Evolutionary conservation across 192 early-diverging fungal genomes (phyloP), one percentile per base, ranked within the genome.

Genomic region (Linnemannia exigua): DNA sequence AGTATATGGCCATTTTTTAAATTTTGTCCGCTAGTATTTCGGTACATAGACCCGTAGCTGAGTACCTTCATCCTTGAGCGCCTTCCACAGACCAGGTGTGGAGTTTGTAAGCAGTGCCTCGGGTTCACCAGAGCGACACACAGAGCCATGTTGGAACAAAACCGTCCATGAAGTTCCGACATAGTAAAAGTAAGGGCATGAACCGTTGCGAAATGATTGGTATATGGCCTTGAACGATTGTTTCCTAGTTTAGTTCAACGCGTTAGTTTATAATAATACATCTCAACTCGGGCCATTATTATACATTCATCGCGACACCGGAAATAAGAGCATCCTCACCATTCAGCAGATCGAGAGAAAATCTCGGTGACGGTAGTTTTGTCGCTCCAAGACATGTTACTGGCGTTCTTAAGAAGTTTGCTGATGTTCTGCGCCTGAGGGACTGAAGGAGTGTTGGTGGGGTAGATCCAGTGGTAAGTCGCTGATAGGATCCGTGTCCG

Each of bases 31-130:
- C 81, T 46, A 8, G 17, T 3, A 66, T 44, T 17, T 15, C 15
- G 1, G 51, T 11, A 25, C 20, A 44, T 61, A 33, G 7, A 25
- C 20, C 8, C 11, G 22, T 38, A 3, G 22, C 54, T 5, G 8
- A 9, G 5, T 66, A 82, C 87, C 87, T 72, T 88, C 87, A 19
- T 79, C 68, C 8, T 46, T 28, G 1, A 88, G 69, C 6, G 77
- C 81, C 50, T 88, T 76, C 20, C 87, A 74, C 9, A 88, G 47
- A 25, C 87, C 87, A 17, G 81, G 80, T 1, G 87, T 83, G 9
- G 87, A 88, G 66, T 88, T 79, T 36, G 80, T 88, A 61, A 88
- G 31, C 4, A 76, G 69, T 14, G 87, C 87, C 19, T 88, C 87
- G 8, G 79, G 44, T 19, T 83, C 70, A 5, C 81, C 80, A 17